Evolutionary conservation across 2,329 filamentous ascomycete species (phyloP), one percentile per base, ranked within the genome.

Genomic region (Parastagonospora avenae): DNA sequence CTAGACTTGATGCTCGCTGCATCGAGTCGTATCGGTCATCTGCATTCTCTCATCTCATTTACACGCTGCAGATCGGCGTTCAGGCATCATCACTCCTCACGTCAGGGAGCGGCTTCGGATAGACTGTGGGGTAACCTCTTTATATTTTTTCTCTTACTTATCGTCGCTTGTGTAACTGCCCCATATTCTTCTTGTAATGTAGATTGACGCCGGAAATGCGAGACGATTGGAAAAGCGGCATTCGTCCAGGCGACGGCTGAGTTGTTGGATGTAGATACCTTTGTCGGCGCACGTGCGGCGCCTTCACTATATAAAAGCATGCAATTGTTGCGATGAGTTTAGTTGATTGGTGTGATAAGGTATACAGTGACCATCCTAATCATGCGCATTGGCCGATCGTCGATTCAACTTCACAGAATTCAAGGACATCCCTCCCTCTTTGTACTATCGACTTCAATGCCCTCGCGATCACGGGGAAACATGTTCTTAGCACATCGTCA

Each of bases 121-220:
- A 24, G 19, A 24, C 9, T 6, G 36, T 38, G 19, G 36, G 36
- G 12, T 11, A 16, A 6, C 16, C 36, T 7, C 19, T 24, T 38
- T 4, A 4, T 38, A 24, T 12, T 19, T 19, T 8, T 38, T 19
- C 27, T 15, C 16, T 16, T 38, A 38, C 27, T 38, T 19, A 38
- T 38, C 19, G 12, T 38, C 16, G 15, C 36, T 38, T 24, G 19
- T 5, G 19, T 24, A 24, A 24, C 3, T 24, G 19, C 19, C 36
- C 36, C 36, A 38, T 38, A 38, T 38, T 19, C 36, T 38, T 38
- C 36, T 38, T 38, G 36, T 38, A 38, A 38, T 38, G 36, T 38
- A 38, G 6, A 19, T 38, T 38, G 36, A 38, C 16, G 11, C 9
- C 15, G 16, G 12, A 19, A 10, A 24, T 24, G 36, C 19, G 19